Evolutionary conservation across 2,329 filamentous ascomycete species (phyloP).

Genomic region (Trichoderma guizhouense): DNA sequence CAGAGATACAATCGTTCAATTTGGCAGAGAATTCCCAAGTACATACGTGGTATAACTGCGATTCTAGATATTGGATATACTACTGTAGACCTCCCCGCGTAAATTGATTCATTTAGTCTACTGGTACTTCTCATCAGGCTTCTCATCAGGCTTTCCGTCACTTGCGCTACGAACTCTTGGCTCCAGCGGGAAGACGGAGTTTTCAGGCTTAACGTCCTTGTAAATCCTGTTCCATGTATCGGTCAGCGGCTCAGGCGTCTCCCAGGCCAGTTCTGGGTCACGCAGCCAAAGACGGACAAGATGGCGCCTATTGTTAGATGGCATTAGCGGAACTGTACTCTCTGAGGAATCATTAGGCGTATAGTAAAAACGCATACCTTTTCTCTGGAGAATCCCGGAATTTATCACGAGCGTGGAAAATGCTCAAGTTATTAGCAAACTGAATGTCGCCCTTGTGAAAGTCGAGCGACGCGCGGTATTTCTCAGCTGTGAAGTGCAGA

Average conservation of each 20-base stretch:
- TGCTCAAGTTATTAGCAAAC: slow-evolving; percentile 52
- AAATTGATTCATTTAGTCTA: not conserved
- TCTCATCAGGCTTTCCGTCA: not conserved
- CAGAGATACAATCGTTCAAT: not conserved
- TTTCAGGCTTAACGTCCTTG: slow-evolving; percentile 47
- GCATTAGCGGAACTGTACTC: not conserved
- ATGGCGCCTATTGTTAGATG: slow-evolving; percentile 37
- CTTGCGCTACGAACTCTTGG: slow-evolving; percentile 29
- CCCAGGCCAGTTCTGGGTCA: slow-evolving; percentile 48
- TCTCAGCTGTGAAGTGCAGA: slow-evolving; percentile 48
- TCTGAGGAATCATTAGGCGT: slow-evolving; percentile 15
- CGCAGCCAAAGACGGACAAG: slow-evolving; percentile 50
- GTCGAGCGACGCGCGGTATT: slow-evolving; percentile 42
- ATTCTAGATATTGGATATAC: not conserved
- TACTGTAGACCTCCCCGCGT: not conserved
- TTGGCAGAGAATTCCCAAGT: not conserved
- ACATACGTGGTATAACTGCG: not conserved
- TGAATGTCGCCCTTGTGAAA: slow-evolving; percentile 52
- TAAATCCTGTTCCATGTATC: slow-evolving; percentile 53
- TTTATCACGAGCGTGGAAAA: slow-evolving; percentile 51
- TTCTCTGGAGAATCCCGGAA: slow-evolving; percentile 45
- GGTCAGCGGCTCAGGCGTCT: slow-evolving; percentile 43
- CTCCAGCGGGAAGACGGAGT: slow-evolving; percentile 55
- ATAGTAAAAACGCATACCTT: slow-evolving; percentile 35
- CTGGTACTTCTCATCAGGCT: not conserved